Percentiles rank a stretch among this genome's conserved stretches.
Conservation (phyloP, 495 filamentous ascomycete genomes). For the Podospora conica region DNA sequence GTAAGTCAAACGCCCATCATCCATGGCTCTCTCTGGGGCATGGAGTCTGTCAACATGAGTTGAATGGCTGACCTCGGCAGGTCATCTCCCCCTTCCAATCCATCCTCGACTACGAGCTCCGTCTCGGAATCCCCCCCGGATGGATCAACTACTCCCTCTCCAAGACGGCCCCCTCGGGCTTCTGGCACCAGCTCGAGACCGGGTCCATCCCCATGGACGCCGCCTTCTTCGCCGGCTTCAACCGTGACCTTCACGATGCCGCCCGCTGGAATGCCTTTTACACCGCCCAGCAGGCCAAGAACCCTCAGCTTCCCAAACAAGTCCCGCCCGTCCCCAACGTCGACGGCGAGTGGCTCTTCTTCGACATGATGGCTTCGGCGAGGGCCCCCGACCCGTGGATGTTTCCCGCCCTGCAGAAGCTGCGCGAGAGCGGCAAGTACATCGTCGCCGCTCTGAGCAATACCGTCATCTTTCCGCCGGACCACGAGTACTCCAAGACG, state of each 20-base stretch:
- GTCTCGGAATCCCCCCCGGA: slow-evolving; percentile 67
- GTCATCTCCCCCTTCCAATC: slow-evolving; percentile 87
- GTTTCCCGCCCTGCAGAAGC: slow-evolving; percentile 69
- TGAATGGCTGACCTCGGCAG: slow-evolving; percentile 37
- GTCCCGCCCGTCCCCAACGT: slow-evolving; percentile 63
- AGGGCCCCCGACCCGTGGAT: slow-evolving; percentile 75
- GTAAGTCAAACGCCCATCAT: slow-evolving; percentile 67
- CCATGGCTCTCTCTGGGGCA: no score
- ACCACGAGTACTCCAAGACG: slow-evolving; percentile 47
- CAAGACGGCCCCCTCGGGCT: slow-evolving; percentile 65
- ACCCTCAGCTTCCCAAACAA: slow-evolving; percentile 27
- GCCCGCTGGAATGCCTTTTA: slow-evolving; percentile 57
- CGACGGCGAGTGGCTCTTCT: slow-evolving; percentile 78
- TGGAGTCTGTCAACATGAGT: no score
- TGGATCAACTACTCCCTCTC: slow-evolving; percentile 91
- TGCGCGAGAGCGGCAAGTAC: slow-evolving; percentile 57
- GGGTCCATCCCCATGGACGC: slow-evolving; percentile 66
- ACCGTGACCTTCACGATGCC: slow-evolving; percentile 59
- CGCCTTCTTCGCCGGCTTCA: slow-evolving; percentile 72
- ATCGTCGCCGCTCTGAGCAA: slow-evolving; percentile 82
- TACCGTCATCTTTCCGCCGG: slow-evolving; percentile 72
- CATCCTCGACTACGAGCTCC: slow-evolving; percentile 80
- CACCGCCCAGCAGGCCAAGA: slow-evolving; percentile 27
- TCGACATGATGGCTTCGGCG: slow-evolving; percentile 81
- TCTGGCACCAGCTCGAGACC: slow-evolving; percentile 79